Evolutionary conservation across 169 alveolate genomes (phyloP), one percentile per base, ranked within the genome.

Genomic region (Eimeria falciformis): DNA sequence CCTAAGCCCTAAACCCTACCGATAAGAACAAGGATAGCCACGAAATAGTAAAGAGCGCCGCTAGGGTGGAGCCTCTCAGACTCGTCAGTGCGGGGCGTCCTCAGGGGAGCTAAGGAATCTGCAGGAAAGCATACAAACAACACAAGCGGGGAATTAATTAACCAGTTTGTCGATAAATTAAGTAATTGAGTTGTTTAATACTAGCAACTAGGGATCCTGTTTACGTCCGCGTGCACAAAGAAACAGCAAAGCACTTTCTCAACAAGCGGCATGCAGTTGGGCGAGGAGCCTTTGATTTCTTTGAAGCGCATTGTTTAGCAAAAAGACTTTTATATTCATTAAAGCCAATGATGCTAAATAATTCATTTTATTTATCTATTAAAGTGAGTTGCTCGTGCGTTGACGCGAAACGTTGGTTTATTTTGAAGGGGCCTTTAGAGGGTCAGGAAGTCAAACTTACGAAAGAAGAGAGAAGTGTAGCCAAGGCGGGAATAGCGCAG

Each of bases 401-500:
- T n/a, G n/a, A n/a, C n/a, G n/a, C n/a, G n/a, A n/a, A n/a, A n/a
- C n/a, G n/a, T n/a, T n/a, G n/a, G n/a, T n/a, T n/a, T n/a, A n/a
- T n/a, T n/a, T n/a, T n/a, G n/a, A n/a, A n/a, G n/a, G n/a, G n/a
- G n/a, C n/a, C n/a, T n/a, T n/a, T n/a, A 1, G 18, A 50, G 62
- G 18, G 23, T 50, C 62, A 50, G 2, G 18, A 50, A 50, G 62
- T 50, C 62, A 18, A 29, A 53, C 93, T 46, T 47, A 88, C 93
- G 88, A 2, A 88, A 40, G 1, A 71, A 81, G 23, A 88, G 89
- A 50, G 71, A 56, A 71, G 82, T 53, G 82, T 47, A 88, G 27
- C 93, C 93, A 21, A 73, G 78, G 40, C 93, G 50, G 53, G 68
- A 68, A 56, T 88, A 71, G 21, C 73, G 87, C 78, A 88, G 46